These are phyloP conservation scores for Boletus speciosus DNA, from an alignment of 768 basidiomycete genomes.

Conservation along the genomic window DNA sequence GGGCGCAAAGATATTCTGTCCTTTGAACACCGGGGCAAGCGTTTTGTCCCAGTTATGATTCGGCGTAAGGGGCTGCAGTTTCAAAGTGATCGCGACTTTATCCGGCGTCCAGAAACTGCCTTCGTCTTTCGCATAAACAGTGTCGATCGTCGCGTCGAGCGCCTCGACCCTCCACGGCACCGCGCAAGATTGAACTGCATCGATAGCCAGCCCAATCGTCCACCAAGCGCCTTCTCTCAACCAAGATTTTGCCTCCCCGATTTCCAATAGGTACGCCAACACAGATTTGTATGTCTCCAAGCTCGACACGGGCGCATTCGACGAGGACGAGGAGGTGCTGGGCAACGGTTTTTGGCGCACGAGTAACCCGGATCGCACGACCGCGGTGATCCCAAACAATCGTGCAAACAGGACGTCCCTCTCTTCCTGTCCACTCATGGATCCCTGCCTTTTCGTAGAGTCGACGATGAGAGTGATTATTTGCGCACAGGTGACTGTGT, in stretches of 20 bases:
- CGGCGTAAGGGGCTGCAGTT: slow-evolving; percentile 59
- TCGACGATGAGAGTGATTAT: slow-evolving; percentile 74
- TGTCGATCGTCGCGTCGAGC: slow-evolving; percentile 44
- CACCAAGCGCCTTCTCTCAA: slow-evolving; percentile 90
- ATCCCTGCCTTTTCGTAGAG: slow-evolving; percentile 65
- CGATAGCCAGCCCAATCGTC: slow-evolving; percentile 62
- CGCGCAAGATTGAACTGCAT: slow-evolving; percentile 52
- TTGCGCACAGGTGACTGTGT: slow-evolving; percentile 74
- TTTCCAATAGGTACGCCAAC: slow-evolving; percentile 54
- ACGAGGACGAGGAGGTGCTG: slow-evolving; percentile 53
- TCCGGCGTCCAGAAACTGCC: slow-evolving; percentile 73
- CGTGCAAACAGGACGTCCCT: slow-evolving; percentile 90
- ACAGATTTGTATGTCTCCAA: slow-evolving; percentile 55
- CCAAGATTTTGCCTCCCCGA: slow-evolving; percentile 88
- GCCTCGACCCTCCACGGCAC: slow-evolving; percentile 73
- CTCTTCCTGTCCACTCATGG: slow-evolving; percentile 88
- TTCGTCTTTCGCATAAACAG: slow-evolving; percentile 40
- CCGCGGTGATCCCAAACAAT: slow-evolving; percentile 81
- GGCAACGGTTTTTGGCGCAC: slow-evolving; percentile 56
- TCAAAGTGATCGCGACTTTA: slow-evolving; percentile 77
- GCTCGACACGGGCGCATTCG: slow-evolving; percentile 53
- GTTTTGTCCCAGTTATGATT: slow-evolving; percentile 64
- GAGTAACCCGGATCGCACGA: slow-evolving; percentile 83
- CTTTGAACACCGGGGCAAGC: slow-evolving; percentile 74
- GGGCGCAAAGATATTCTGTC: slow-evolving; percentile 59